Percentiles rank a stretch among this genome's conserved stretches.
Evolutionary conservation across 202 grass and related monocot genomes (phyloP).

Genomic region (Saccharum hybrid): DNA sequence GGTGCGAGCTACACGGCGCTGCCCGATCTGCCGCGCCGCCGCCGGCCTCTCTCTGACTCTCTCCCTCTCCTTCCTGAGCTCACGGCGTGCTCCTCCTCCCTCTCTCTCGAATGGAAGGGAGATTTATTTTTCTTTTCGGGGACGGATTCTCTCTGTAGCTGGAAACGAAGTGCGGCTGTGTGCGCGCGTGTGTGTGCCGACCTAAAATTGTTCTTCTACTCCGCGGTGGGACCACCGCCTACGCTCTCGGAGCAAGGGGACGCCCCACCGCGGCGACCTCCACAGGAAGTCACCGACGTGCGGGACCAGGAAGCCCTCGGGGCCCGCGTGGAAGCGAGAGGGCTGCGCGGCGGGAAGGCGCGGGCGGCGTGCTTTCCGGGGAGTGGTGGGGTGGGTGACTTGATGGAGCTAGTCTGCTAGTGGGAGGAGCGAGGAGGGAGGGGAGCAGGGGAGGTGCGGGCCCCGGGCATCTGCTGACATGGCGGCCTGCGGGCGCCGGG

Average conservation of each 20-base stretch:
- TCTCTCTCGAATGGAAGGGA: neutral
- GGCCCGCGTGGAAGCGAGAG: slow-evolving; percentile 7
- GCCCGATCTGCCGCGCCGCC: slow-evolving; percentile 44
- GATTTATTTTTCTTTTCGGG: neutral
- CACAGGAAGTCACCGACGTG: neutral
- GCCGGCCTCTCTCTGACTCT: neutral
- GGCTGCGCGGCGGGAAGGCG: accelerated
- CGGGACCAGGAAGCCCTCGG: accelerated
- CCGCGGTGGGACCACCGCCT: slow-evolving; percentile 20
- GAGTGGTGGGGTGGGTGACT: slow-evolving; percentile 28
- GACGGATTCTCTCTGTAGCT: slow-evolving; percentile 19
- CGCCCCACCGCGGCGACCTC: neutral
- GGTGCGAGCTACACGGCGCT: neutral
- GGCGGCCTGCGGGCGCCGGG: neutral
- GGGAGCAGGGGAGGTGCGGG: neutral
- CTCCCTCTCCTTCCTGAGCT: neutral
- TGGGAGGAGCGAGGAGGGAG: too few relatives aligned
- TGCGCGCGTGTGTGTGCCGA: slow-evolving; percentile 12
- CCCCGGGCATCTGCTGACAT: neutral
- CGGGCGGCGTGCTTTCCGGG: neutral
- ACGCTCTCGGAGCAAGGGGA: neutral
- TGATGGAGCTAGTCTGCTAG: slow-evolving; percentile 29
- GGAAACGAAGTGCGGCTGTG: neutral
- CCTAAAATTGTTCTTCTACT: slow-evolving; percentile 48
- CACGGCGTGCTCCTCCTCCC: neutral